phyloP scores from a whole-genome alignment of 768 basidiomycete species.

The Peribolospora baueri region DNA sequence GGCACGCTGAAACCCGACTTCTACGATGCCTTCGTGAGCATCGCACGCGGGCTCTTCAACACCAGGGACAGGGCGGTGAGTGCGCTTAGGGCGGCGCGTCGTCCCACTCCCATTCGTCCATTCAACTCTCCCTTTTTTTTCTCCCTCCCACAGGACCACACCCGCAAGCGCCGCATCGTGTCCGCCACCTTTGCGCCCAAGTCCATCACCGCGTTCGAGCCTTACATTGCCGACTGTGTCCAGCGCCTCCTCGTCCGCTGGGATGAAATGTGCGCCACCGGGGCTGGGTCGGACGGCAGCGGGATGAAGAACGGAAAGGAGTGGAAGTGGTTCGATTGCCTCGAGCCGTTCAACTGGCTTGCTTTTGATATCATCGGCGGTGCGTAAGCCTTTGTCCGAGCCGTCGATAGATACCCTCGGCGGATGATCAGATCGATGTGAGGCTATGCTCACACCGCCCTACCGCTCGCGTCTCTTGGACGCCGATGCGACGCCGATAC shows the following conservation, averaged over 20 bases:
- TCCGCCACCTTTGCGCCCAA: slow-evolving; percentile 20
- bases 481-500: neutral
- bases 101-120: too few relatives aligned
- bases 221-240: neutral
- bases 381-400: neutral
- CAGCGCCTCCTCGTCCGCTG: neutral
- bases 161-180: slow-evolving; percentile 75
- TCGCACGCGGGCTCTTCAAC: slow-evolving; percentile 21
- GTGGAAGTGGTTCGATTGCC: too few relatives aligned
- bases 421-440: neutral
- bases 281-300: too few relatives aligned
- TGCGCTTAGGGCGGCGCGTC: neutral
- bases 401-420: neutral
- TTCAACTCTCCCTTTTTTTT: slow-evolving; percentile 23
- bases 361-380: slow-evolving; percentile 47
- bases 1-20: slow-evolving; percentile 49
- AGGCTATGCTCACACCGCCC: neutral
- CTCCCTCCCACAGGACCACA: slow-evolving; percentile 64
- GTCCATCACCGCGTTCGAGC: neutral
- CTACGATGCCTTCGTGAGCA: slow-evolving; percentile 37
- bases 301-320: too few relatives aligned
- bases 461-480: neutral
- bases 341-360: slow-evolving; percentile 30
- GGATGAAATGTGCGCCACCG: neutral
- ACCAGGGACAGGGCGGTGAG: slow-evolving; percentile 9